A percentile compares a stretch with the other conserved stretches of the same genome.
These are phyloP conservation scores for Scheffersomyces titani DNA, from an alignment of 1,139 yeast genomes.

Conservation along the genomic window DNA sequence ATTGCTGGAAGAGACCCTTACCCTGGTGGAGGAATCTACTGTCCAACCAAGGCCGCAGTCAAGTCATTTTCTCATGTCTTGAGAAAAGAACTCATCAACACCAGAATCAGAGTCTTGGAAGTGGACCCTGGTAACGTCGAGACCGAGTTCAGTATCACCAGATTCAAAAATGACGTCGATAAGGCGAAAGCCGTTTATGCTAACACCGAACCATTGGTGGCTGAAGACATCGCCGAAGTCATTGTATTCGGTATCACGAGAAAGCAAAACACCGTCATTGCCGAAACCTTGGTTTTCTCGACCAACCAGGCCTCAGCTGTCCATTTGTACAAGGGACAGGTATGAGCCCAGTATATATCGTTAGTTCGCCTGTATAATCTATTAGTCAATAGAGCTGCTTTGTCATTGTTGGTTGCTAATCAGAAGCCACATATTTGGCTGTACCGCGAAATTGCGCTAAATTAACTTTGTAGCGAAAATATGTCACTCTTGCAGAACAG, in stretches of 20 bases:
- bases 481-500: background rate
- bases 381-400: background rate
- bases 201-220: constrained; percentile 71
- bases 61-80: constrained; percentile 73
- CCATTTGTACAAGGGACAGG: constrained; percentile 40
- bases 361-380: background rate
- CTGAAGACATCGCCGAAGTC: constrained; percentile 80
- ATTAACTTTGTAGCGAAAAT: background rate
- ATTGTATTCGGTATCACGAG: constrained; percentile 74
- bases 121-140: constrained; percentile 89
- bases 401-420: background rate
- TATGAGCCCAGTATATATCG: constrained; percentile 4
- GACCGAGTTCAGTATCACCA: constrained; percentile 78
- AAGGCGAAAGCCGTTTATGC: constrained; percentile 73
- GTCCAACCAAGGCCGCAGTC: constrained; percentile 86
- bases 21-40: constrained; percentile 84
- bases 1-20: constrained; percentile 88
- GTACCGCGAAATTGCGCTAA: background rate
- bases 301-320: constrained; percentile 76
- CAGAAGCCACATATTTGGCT: background rate
- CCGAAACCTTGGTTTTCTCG: constrained; percentile 76
- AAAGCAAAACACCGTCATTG: constrained; percentile 73
- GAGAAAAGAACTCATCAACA: constrained; percentile 74
- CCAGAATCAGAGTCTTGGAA: constrained; percentile 77
- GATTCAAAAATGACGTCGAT: constrained; percentile 70